Evolutionary conservation across 1,139 yeast species (phyloP), one percentile per base, ranked within the genome.

Genomic region (Diutina catenulata): DNA sequence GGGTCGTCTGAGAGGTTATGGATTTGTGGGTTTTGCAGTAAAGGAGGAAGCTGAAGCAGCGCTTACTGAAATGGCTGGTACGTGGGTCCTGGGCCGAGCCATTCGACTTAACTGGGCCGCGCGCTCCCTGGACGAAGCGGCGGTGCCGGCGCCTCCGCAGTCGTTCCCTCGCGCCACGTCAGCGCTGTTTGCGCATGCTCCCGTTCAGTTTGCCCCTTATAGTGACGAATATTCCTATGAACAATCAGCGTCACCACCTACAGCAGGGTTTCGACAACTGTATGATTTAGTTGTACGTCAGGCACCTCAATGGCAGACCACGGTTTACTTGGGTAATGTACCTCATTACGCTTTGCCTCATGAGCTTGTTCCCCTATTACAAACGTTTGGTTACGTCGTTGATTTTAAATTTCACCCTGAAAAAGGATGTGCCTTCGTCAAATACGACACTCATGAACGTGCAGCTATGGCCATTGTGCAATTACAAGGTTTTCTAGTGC

Each of bases 401-500:
- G 93, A 83, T 47, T 76, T 86, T 54, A 81, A 80, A 55, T 73
- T 81, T 52, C 81, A 81, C 47, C 81, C 88, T 5, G 94, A 84
- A 43, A 74, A 77, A 51, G 86, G 84, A 7, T 81, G 84, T 61
- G 91, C 91, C 3, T 86, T 86, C 64, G 91, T 82, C 44, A 80
- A 80, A 57, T 84, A 79, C 52, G 94, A 82, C 49, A 70, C 82
- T 36, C 95, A 86, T 56, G 94, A 84, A 50, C 67, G 84, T 44
- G 95, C 95, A 4, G 94, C 95, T 1, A 64, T 82, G 55, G 94
- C 94, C 39, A 84, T 86, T 49, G 81, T 80, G 21, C 91, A 82
- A 50, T 64, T 86, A 44, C 71, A 77, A 16, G 94, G 94, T n/a
- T 73, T 74, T 49, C 70, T 70, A 41, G 62, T 86, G 45, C 78